Base-by-base conservation (phyloP, 805 yeast genomes). In the Candida krabiensis region DNA sequence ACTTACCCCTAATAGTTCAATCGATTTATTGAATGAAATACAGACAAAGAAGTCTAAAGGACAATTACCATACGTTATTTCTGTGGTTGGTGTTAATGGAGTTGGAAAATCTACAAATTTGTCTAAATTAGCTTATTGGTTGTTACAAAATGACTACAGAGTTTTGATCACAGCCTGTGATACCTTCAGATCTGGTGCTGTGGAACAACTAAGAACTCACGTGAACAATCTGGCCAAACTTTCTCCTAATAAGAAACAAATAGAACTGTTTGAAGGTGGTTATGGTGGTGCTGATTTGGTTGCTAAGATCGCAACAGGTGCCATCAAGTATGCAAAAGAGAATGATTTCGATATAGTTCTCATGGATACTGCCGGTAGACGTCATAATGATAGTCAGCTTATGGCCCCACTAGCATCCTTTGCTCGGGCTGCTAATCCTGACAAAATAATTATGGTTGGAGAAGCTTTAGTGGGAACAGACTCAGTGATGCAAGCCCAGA, bases 401-500 rank as follows among this genome's bases (percentile, higher is more conserved):
- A 91, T 91, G 99, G 91, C 96, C 0, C 96, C 97, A 6, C 67
- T 91, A 48, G 95, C 89, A 50, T 87, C 91, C 39, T 91, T 91
- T 62, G 98, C 97, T 13, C 88, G 86, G 53, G 90, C 95, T 34
- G 98, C 98, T 2, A 75, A 87, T 34, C 99, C 98, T 0, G 93
- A 91, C 64, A 91, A 87, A 61, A 91, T 91, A 53, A 90, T 91
- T 56, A 93, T 93, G 98, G 99, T 91, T 14, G 98, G 97, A 28
- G 99, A 91, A 63, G 99, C 99, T 0, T 69, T 91, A 26, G 98
- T 91, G 1, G 99, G 99, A 13, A 90, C 98, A 0, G 99, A 91
- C 59, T 87, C 97, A 1, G 97, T 93, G 3, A 85, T 85, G 61
- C 99, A 91, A 61, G 98, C 98, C 0, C 78, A 79, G 36, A 90